Base-by-base conservation (phyloP, 192 early-diverging fungal genomes). In the Kickxella alabastrina region DNA sequence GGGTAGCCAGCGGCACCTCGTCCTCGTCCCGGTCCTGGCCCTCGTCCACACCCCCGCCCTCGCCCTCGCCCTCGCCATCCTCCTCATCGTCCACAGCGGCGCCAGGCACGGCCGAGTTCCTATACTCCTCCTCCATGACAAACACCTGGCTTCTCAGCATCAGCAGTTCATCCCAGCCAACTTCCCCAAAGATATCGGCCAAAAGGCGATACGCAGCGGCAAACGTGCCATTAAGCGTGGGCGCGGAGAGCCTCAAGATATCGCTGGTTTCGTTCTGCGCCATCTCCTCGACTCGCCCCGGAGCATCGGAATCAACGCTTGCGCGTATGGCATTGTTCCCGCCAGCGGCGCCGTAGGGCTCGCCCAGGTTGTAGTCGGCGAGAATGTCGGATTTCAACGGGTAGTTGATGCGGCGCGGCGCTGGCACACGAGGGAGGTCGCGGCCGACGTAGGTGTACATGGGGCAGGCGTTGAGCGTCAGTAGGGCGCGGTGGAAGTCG, bases 111-210 rank as follows among this genome's bases (percentile, higher is more conserved):
- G 49, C 54, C 4, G 65, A 64, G 80, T 80, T 57, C 70, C 85
- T 69, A 60, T 99, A 99, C 65, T 99, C 97, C 52, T 98, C 97
- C 41, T 99, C 97, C 97, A 99, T 99, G 6, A 99, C 95, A 80
- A 99, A 99, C 8, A 92, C 95, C 37, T 71, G 61, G 14, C 91
- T 93, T 53, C 95, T 82, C 39, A 84, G 85, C 43, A 79, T 75
- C 39, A 99, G 80, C 38, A 99, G 73, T 59, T 95, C 92, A 49
- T 99, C 95, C 97, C 97, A 99, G 12, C 97, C 97, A 54, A 92
- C 84, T 26, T 86, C 84, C 34, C 80, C 67, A 17, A 88, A 88
- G 14, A 99, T 82, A 28, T 73, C 71, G 24, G 93, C 84, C 54
- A 99, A 71, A 10, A 95, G 73, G 28, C 65, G 63, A 68, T 99